Conservation (phyloP, 2,329 filamentous ascomycete genomes). For the Westerdykella aurantiaca region DNA sequence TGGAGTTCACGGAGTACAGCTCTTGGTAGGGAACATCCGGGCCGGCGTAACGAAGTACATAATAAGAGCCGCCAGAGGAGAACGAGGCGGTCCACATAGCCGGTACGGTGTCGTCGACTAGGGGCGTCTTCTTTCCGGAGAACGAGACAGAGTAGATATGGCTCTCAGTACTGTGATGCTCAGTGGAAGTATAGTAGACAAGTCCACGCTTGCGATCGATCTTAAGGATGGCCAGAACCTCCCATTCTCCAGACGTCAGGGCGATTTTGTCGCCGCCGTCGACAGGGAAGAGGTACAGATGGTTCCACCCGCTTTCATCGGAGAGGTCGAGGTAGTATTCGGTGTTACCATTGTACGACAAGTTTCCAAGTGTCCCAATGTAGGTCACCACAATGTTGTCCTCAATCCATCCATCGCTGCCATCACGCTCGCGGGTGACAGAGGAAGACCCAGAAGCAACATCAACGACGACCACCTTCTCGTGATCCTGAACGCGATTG, state of each 20-base stretch:
- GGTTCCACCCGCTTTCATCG: slow-evolving; percentile 59
- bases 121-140: slow-evolving; percentile 49
- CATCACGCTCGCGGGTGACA: slow-evolving; percentile 53
- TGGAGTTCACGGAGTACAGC: slow-evolving; percentile 55
- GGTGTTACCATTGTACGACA: slow-evolving; percentile 24
- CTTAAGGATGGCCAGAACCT: slow-evolving; percentile 55
- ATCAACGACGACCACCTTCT: slow-evolving; percentile 58
- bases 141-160: slow-evolving; percentile 64
- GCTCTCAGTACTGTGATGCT: slow-evolving; percentile 60
- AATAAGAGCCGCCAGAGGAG: slow-evolving; percentile 57
- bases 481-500: slow-evolving; percentile 62
- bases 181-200: slow-evolving; percentile 61
- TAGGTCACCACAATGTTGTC: slow-evolving; percentile 54
- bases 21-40: slow-evolving; percentile 66
- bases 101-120: slow-evolving; percentile 56
- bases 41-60: slow-evolving; percentile 59
- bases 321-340: slow-evolving; percentile 62
- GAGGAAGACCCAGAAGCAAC: slow-evolving; percentile 43
- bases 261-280: slow-evolving; percentile 50
- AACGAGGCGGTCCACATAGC: slow-evolving; percentile 62
- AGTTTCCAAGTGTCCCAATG: slow-evolving; percentile 43
- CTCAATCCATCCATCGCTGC: slow-evolving; percentile 57
- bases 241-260: slow-evolving; percentile 62
- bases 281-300: slow-evolving; percentile 60
- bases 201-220: slow-evolving; percentile 53